Evolutionary conservation across 2,329 filamentous ascomycete genomes (phyloP), one percentile per base, ranked within the genome.

Genomic region (Stagonosporopsis cucurbitacearum): DNA sequence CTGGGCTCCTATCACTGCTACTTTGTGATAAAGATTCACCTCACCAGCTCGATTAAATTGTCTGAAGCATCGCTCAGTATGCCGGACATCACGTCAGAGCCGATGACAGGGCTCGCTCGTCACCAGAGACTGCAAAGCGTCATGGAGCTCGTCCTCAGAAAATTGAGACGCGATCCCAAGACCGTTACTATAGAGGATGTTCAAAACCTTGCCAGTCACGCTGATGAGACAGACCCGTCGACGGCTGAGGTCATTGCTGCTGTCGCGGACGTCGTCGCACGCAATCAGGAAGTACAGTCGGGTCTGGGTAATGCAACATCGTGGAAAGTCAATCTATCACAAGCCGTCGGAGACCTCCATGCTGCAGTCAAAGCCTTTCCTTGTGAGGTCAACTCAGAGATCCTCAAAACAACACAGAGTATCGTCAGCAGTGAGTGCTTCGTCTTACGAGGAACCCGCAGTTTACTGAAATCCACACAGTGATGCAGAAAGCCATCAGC

Each of bases 171-270:
- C 3, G 53, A 70, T 15, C 63, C 70, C 9, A 52, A 55, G 40
- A 65, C 57, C 57, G 67, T 75, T 58, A 73, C 67, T 15, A 54
- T 63, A 12, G 70, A 71, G 28, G 72, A 75, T 50, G 68, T 66
- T 59, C 70, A 63, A 20, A 60, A 64, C 28, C 63, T 74, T 30
- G 64, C 64, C 44, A 68, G 70, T 57, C 61, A 70, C 39, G 62
- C 59, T 44, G 64, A 65, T 36, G 63, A 56, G 11, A 42, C 35
- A 19, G 65, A 72, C 51, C 42, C 57, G 25, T 53, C 47, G 41
- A 66, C 67, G 15, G 68, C 68, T 23, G 61, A 56, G 26, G 67
- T 73, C 62, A 66, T 71, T 42, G 67, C 67, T 32, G 69, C 68
- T n/a, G 59, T 73, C 12, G 63, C 67, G 42, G 55, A 65, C 17